Base-by-base conservation (phyloP, 768 basidiomycete species). In the Phaeotremella fagi region DNA sequence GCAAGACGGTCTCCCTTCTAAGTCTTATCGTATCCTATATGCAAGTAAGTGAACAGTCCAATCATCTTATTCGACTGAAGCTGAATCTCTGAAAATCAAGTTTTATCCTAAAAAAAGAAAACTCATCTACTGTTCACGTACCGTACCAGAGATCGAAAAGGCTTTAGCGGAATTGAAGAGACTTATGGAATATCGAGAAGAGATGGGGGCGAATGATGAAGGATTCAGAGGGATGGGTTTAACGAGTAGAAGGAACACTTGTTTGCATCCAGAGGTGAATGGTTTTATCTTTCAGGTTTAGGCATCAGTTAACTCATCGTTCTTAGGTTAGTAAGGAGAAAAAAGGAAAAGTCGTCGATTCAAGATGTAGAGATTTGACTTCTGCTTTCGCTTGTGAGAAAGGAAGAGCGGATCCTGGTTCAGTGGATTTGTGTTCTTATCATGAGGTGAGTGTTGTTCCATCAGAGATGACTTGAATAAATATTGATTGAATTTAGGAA, bases 71-170 rank as follows among this genome's bases (percentile, higher is more conserved):
- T n/a, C n/a, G n/a, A 23, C 26, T 18, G n/a, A 6, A 24, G 16
- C 25, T 23, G 22, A 44, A 3, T 29, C 31, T 22, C 44, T 45
- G 25, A 43, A 49, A 11, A 41, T 12, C 7, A 54, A 95, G 90
- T 94, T 90, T 76, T 88, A 90, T 73, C 88, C 90, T 20, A 86
- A 86, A 5, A 85, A 85, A 56, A 82, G 95, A 56, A 98, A 98
- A 74, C 84, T 99, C 53, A 86, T 99, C 57, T 99, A 99, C 75
- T 99, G 95, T 75, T 98, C 95, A 9, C 91, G 95, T 66, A 99
- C 95, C 9, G 95, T 99, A 7, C 95, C 95, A 2, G 95, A 99
- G 77, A 99, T 99, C 60, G 95, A 99, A 75, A 99, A 99, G 73
- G 95, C 94, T 0, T 78, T 99, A 53, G 84, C 91, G 3, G 95